Conservation (phyloP, 2,329 filamentous ascomycete genomes). For the Plenodomus tracheiphilus region DNA sequence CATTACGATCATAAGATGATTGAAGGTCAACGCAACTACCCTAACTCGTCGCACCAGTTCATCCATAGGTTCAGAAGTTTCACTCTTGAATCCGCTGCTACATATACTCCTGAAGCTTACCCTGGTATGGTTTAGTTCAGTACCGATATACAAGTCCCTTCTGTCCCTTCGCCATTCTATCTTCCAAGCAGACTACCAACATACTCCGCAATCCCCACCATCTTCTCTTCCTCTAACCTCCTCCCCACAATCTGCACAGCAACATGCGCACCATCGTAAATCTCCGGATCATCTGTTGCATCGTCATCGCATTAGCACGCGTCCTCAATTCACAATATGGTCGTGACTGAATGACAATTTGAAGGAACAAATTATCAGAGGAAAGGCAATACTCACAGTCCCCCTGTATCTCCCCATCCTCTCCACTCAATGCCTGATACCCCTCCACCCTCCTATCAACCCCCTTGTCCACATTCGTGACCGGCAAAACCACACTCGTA, state of each 20-base stretch:
- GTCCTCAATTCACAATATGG: neutral
- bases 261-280: constrained; percentile 46
- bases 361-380: too few species aligned
- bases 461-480: constrained; percentile 35
- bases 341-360: too few species aligned
- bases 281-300: constrained; percentile 45
- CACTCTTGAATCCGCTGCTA: too few species aligned
- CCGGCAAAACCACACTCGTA: constrained; percentile 39
- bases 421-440: constrained; percentile 31
- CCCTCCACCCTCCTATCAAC: constrained; percentile 29
- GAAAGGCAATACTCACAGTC: constrained; percentile 29
- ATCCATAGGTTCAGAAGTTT: too few species aligned
- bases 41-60: too few species aligned
- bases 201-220: constrained; percentile 42
- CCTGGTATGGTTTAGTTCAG: too few species aligned
- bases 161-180: neutral
- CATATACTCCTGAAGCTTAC: too few species aligned
- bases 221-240: constrained; percentile 46
- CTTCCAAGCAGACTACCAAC: constrained; percentile 27
- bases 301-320: constrained; percentile 8
- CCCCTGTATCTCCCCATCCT: constrained; percentile 29
- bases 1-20: too few species aligned
- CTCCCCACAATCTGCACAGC: constrained; percentile 43
- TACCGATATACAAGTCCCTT: too few species aligned
- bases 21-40: too few species aligned